phyloP scores from a whole-genome alignment of 768 basidiomycete genomes.

The Naganishia kalamii region DNA sequence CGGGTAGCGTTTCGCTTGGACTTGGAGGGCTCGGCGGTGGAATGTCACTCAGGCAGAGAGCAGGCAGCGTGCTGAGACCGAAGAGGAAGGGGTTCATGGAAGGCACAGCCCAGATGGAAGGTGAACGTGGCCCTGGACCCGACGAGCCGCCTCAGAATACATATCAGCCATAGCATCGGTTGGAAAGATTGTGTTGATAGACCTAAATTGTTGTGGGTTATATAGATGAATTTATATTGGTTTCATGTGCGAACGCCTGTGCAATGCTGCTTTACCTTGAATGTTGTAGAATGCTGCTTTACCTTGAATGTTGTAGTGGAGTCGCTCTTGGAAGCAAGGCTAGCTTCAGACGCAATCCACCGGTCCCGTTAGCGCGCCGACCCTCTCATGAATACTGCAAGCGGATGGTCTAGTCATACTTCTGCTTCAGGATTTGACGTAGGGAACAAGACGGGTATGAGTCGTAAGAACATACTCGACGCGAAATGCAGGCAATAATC shows the following conservation, averaged over 20 bases:
- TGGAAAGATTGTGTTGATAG: not conserved
- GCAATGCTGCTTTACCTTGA: too few species aligned
- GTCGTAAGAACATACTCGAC: too few species aligned
- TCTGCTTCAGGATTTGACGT: too few species aligned
- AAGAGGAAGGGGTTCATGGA: conserved; percentile 24
- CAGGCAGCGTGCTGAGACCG: conserved; percentile 21
- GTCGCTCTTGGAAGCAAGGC: too few species aligned
- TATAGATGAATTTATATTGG: conserved; percentile 9
- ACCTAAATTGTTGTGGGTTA: not conserved
- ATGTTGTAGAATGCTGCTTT: not conserved
- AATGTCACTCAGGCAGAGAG: conserved; percentile 4
- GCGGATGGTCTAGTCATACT: too few species aligned
- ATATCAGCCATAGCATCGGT: not conserved
- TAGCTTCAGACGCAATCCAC: too few species aligned
- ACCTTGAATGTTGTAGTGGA: not conserved
- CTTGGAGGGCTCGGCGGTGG: not conserved
- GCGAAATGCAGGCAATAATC: too few species aligned
- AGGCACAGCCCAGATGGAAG: conserved; percentile 20
- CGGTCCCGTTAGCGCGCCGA: too few species aligned
- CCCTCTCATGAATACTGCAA: too few species aligned
- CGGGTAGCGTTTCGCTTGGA: conserved; percentile 13
- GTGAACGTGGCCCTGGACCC: conserved; percentile 16
- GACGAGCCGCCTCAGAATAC: conserved; percentile 15
- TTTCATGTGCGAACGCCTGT: not conserved
- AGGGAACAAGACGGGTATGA: too few species aligned